A percentile compares a stretch with the other conserved stretches of the same genome.
These are phyloP conservation scores for Epichloe typhina DNA, from an alignment of 2,329 filamentous ascomycete species.

Conservation along the genomic window DNA sequence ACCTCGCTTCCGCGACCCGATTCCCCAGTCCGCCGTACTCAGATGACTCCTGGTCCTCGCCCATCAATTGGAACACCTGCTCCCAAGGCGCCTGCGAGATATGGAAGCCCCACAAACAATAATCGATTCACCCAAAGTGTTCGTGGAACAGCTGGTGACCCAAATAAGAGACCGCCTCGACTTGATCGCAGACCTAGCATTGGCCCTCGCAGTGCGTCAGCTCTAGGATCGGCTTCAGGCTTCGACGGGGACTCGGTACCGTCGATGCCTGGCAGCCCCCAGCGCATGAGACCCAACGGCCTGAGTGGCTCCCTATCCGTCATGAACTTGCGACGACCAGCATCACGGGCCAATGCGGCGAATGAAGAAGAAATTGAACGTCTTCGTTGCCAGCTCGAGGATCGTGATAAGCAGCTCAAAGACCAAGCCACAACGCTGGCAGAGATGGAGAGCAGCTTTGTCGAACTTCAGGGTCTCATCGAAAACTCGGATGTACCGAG, in stretches of 20 bases:
- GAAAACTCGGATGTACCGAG: slow-evolving; percentile 35
- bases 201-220: slow-evolving; percentile 46
- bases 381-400: slow-evolving; percentile 61
- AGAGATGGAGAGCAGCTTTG: slow-evolving; percentile 81
- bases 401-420: slow-evolving; percentile 75
- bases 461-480: slow-evolving; percentile 62
- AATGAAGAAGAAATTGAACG: slow-evolving; percentile 63
- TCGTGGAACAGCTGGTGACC: slow-evolving; percentile 46
- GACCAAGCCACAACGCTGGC: slow-evolving; percentile 72
- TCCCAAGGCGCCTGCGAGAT: slow-evolving; percentile 17
- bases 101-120: slow-evolving; percentile 29
- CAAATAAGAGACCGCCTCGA: slow-evolving; percentile 39
- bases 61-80: slow-evolving; percentile 38
- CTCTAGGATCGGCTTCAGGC: slow-evolving; percentile 37
- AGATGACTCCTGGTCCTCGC: slow-evolving; percentile 46
- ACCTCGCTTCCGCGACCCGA: slow-evolving; percentile 78
- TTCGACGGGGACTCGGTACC: slow-evolving; percentile 43
- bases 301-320: slow-evolving; percentile 42
- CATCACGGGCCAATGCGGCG: slow-evolving; percentile 36
- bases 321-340: slow-evolving; percentile 39
- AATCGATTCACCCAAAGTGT: slow-evolving; percentile 51
- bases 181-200: slow-evolving; percentile 37
- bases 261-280: slow-evolving; percentile 30
- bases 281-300: slow-evolving; percentile 40
- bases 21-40: slow-evolving; percentile 62